Percentiles rank a stretch among this genome's conserved stretches.
These are phyloP conservation scores for Prunus davidiana DNA, from an alignment of 306 rosid genomes.

Conservation along the genomic window DNA sequence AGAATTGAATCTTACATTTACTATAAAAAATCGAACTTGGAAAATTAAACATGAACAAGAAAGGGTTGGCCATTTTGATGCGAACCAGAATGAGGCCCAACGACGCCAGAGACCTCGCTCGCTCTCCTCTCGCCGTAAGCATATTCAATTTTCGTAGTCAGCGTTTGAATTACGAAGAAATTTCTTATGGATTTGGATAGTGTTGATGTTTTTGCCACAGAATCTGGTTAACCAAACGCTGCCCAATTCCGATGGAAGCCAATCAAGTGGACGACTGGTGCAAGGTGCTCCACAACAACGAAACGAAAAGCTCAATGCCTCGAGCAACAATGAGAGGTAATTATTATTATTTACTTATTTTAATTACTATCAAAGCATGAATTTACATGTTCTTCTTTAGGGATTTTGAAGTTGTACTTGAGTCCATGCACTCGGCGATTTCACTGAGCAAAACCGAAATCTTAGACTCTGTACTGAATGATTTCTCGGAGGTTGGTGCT, in stretches of 20 bases:
- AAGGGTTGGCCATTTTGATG: constrained; percentile 73
- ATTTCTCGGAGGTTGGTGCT: constrained; percentile 62
- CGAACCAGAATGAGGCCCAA: constrained; percentile 86
- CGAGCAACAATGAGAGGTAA: constrained; percentile 52
- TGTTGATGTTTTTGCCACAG: constrained; percentile 27
- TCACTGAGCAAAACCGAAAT: constrained; percentile 72
- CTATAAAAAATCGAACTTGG: background rate
- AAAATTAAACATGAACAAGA: constrained; percentile 49
- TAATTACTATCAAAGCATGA: background rate
- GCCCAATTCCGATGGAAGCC: constrained; percentile 37
- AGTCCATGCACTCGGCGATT: constrained; percentile 76
- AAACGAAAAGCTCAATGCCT: constrained; percentile 23
- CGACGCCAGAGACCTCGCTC: constrained; percentile 37
- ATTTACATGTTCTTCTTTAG: constrained; percentile 22
- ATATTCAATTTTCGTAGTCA: background rate
- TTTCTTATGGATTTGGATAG: background rate
- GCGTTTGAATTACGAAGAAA: background rate
- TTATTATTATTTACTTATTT: background rate
- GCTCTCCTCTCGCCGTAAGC: constrained; percentile 65
- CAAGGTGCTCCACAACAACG: constrained; percentile 23
- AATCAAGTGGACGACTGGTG: constrained; percentile 21
- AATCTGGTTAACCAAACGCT: constrained; percentile 37
- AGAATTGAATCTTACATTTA: constrained; percentile 9
- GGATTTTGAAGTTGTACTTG: constrained; percentile 56
- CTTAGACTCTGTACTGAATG: constrained; percentile 61